Evolutionary conservation across 371 early-diverging fungal species (phyloP).

Genomic region (Dinochytrium kinnereticum): DNA sequence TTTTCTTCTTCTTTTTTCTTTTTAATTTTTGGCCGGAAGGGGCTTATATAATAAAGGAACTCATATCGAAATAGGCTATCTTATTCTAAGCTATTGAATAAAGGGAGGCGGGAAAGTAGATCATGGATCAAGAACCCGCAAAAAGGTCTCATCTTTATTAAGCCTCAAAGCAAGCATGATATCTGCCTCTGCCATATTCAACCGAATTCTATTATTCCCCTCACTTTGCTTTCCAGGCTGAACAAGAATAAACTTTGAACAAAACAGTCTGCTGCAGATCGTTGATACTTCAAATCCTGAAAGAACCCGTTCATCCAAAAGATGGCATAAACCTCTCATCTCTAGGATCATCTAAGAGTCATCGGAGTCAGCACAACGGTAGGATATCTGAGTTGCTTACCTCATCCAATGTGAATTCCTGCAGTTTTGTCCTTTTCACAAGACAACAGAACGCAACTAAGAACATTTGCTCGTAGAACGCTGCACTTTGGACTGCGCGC

Average conservation of each 20-base stretch:
- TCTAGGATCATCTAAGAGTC: no score
- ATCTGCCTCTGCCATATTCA: conserved; percentile 5
- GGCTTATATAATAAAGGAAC: no score
- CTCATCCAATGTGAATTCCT: conserved; percentile 5
- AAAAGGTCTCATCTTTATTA: not conserved
- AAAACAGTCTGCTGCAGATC: not conserved
- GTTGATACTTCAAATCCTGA: not conserved
- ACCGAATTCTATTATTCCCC: not conserved
- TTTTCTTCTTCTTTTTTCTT: no score
- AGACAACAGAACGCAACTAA: conserved; percentile 71
- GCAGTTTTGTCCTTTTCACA: conserved; percentile 33
- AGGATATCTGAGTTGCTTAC: no score
- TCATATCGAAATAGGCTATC: no score
- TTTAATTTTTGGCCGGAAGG: no score
- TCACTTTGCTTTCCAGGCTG: not conserved
- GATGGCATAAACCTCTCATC: not conserved
- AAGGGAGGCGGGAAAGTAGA: no score
- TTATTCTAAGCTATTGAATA: no score
- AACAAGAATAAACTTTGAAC: not conserved
- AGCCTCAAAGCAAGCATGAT: conserved; percentile 3
- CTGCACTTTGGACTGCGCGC: conserved; percentile 71
- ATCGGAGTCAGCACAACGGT: no score
- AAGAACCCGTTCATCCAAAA: not conserved
- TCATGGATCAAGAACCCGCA: not conserved
- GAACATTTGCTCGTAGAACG: conserved; percentile 85